A percentile compares a stretch with the other conserved stretches of the same genome.
phyloP scores from a whole-genome alignment of 192 early-diverging fungal species.

The Backusella australiensis region DNA sequence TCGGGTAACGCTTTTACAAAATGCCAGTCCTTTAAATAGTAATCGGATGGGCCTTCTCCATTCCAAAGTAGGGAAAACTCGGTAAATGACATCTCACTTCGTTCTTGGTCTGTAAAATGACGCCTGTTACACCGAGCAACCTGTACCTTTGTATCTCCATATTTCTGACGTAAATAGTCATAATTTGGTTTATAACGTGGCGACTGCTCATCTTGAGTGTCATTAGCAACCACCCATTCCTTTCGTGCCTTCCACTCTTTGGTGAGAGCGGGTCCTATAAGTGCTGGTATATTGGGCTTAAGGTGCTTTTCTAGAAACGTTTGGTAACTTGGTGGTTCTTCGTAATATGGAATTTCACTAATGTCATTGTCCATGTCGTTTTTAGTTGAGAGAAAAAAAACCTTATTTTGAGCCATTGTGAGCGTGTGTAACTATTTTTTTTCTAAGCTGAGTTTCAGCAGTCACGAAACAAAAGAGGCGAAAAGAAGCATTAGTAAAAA shows the following conservation, averaged over 20 bases:
- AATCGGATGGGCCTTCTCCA: conserved; percentile 6
- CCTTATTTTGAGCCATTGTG: background rate
- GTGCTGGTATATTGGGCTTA: conserved; percentile 46
- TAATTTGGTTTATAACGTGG: conserved; percentile 39
- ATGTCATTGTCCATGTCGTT: background rate
- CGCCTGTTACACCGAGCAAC: conserved; percentile 60
- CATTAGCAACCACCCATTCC: conserved; percentile 50
- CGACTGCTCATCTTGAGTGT: conserved; percentile 11
- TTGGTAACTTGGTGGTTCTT: conserved; percentile 36
- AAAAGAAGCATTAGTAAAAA: background rate
- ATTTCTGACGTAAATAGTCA: conserved; percentile 35
- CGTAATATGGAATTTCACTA: conserved; percentile 24
- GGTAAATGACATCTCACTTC: conserved; percentile 50
- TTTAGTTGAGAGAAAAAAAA: background rate
- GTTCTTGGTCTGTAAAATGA: conserved; percentile 63
- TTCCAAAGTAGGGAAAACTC: conserved; percentile 57
- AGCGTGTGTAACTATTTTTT: background rate
- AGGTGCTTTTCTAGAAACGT: conserved; percentile 41
- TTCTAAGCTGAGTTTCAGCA: background rate
- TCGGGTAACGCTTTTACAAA: conserved; percentile 47
- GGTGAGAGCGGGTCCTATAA: conserved; percentile 49
- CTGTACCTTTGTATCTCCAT: conserved; percentile 44
- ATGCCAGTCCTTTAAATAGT: conserved; percentile 77
- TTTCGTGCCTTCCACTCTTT: conserved; percentile 50
- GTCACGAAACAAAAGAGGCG: conserved; percentile 1